Percentiles rank a stretch among this genome's conserved stretches.
Evolutionary conservation across 1,139 yeast genomes (phyloP).

Genomic region (Candida glucosophila): DNA sequence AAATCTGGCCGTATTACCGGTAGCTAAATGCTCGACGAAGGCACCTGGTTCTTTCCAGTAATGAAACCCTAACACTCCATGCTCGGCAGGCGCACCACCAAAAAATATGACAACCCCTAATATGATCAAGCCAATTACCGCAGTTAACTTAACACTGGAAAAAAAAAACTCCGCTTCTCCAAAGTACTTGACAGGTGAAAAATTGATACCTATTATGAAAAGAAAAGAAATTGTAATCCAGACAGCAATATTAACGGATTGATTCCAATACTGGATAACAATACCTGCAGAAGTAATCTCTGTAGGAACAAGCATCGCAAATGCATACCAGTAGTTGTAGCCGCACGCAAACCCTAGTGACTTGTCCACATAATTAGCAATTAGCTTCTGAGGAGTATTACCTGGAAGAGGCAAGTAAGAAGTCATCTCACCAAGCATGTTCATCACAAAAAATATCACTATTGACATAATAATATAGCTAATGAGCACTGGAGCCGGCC

Average conservation of each 20-base stretch:
- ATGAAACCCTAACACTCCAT: slow-evolving; percentile 52
- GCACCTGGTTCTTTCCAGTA: slow-evolving; percentile 60
- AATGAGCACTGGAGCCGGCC: slow-evolving; percentile 43
- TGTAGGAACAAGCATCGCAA: slow-evolving; percentile 39
- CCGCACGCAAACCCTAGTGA: slow-evolving; percentile 42
- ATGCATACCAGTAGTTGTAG: slow-evolving; percentile 42
- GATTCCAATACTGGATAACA: slow-evolving; percentile 45
- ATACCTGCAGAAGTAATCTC: slow-evolving; percentile 48
- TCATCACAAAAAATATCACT: slow-evolving; percentile 49
- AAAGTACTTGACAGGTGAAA: slow-evolving; percentile 40
- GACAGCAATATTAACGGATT: slow-evolving; percentile 37
- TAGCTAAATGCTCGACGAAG: slow-evolving; percentile 33
- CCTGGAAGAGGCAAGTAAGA: slow-evolving; percentile 47
- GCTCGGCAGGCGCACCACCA: slow-evolving; percentile 46
- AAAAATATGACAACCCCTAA: slow-evolving; percentile 36
- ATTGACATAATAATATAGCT: slow-evolving; percentile 42
- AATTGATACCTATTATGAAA: slow-evolving; percentile 27
- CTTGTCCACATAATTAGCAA: slow-evolving; percentile 25
- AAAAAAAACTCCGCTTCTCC: slow-evolving; percentile 66
- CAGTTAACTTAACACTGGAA: slow-evolving; percentile 44
- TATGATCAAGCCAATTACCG: slow-evolving; percentile 30
- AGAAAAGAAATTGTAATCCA: slow-evolving; percentile 47
- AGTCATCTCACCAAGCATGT: slow-evolving; percentile 55
- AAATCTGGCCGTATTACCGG: slow-evolving; percentile 53
- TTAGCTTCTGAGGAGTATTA: slow-evolving; percentile 32